These are phyloP conservation scores for Alliaria petiolata DNA, from an alignment of 345 rosid genomes.

Conservation along the genomic window DNA sequence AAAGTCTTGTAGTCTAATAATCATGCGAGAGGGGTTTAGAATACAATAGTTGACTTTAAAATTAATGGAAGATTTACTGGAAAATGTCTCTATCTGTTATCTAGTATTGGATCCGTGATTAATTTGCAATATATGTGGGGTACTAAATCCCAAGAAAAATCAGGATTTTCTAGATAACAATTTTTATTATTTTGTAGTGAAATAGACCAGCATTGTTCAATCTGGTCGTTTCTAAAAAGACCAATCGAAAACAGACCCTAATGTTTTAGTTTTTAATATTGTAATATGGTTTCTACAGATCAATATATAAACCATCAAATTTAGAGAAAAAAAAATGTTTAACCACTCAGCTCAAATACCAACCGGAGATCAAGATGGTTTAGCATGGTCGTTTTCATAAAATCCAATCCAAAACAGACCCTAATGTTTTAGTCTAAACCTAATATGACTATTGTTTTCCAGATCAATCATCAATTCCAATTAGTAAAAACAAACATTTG, in stretches of 20 bases:
- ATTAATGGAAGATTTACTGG: neutral
- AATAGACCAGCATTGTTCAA: slow-evolving; percentile 9
- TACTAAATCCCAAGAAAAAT: slow-evolving; percentile 15
- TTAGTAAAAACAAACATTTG: neutral
- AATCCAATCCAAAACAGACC: too few species aligned
- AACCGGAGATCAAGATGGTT: too few species aligned
- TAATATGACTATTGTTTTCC: neutral
- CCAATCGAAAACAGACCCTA: neutral
- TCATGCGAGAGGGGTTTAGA: neutral
- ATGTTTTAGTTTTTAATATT: neutral
- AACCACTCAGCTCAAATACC: too few species aligned
- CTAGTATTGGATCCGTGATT: slow-evolving; percentile 20
- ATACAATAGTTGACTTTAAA: slow-evolving; percentile 10
- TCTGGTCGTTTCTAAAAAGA: neutral
- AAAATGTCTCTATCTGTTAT: slow-evolving; percentile 18
- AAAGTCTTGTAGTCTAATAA: slow-evolving; percentile 3
- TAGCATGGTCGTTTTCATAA: too few species aligned
- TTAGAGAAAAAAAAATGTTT: too few species aligned
- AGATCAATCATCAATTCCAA: neutral
- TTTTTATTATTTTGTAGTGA: neutral
- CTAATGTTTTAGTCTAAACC: neutral
- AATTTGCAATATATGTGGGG: slow-evolving; percentile 14
- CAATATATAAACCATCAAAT: too few species aligned
- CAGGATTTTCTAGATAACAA: slow-evolving; percentile 8
- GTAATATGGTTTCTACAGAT: too few species aligned